Evolutionary conservation across 805 yeast species (phyloP), one percentile per base, ranked within the genome.

Genomic region (Hanseniaspora singularis): DNA sequence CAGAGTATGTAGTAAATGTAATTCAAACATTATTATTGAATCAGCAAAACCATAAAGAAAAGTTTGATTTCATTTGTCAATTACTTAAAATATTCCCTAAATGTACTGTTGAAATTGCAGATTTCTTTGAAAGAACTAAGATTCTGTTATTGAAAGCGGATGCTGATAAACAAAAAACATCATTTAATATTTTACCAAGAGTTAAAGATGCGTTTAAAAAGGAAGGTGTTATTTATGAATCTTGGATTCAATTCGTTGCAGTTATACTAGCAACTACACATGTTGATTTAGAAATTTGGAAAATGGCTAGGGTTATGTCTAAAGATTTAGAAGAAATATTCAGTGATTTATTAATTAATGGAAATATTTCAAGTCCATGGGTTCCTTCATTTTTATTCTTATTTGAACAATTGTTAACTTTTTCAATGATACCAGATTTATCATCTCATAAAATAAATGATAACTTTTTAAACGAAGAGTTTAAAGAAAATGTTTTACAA

Each of bases 381-480:
- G 75, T 76, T 54, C 72, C 80, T 0, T 67, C 72, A 49, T 74
- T 77, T 0, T 57, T 85, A 30, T 60, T 69, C 22, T 69, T 78
- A 3, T 66, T 76, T 38, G 83, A 77, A 47, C 73, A 71, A 30
- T 60, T 78, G 3, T 54, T 82, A 36, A 66, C 77, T 1, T 71
- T 67, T 34, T 64, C 74, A 2, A 69, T 68, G 28, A 62, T 76
- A 4, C 85, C 86, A 0, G 54, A 54, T 1, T 59, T 68, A 49
- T 52, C 57, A 15, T 46, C 68, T 15, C 18, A 24, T 19, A 14
- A 33, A 3, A 1, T 51, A 53, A 4, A 58, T 59, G 16, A 49
- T 58, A 2, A 52, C 53, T 10, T 18, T 18, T 26, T 34, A 45
- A 16, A 46, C 41, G 23, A 16, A 48, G 11, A 31, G 41, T 11